Evolutionary conservation across 2,329 filamentous ascomycete genomes (phyloP), one percentile per base, ranked within the genome.

Genomic region (Fusarium haematococcum): DNA sequence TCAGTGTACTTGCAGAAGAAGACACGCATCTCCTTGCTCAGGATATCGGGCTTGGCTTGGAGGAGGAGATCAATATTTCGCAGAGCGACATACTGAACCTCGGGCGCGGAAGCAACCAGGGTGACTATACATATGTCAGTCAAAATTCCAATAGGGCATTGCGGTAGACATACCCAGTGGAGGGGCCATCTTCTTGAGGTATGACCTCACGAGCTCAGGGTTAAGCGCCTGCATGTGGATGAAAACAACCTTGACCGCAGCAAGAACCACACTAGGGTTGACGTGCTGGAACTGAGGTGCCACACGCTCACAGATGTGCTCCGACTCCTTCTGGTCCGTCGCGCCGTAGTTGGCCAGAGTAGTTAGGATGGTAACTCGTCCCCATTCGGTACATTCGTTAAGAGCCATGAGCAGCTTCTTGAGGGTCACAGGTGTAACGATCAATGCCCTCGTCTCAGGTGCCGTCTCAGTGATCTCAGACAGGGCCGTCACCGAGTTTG

Each of bases 1-100:
- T 99, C 97, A 81, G 98, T 98, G 86, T 99, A 99, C 85, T 99
- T 99, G 92, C 97, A 99, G 86, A 99, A 99, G 86, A 99, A 99
- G 10, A 99, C 97, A 52, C 97, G 91, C 79, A 99, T 91, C 83
- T 99, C 97, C 83, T 98, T 98, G 88, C 94, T 97, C 11, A 99
- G 88, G 65, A 99, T 98, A 77, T 98, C 95, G 13, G 97, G 95
- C 83, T 98, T 96, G 77, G 97, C 97, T 83, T 99, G 97, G 30
- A 99, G 88, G 7, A 99, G 88, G 37, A 99, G 90, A 78, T 99
- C 97, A 79, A 99, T 99, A 83, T 99, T 99, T 74, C 96, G 89
- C 59, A 99, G 86, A 16, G 97, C 97, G 65, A 99, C 97, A 81
- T 99, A 99, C 84, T 99, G 97, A 43, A 99, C 97, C 86, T 99